Base-by-base conservation (phyloP, 352 stramenopile genomes). In the Globisporangium mamillatum region DNA sequence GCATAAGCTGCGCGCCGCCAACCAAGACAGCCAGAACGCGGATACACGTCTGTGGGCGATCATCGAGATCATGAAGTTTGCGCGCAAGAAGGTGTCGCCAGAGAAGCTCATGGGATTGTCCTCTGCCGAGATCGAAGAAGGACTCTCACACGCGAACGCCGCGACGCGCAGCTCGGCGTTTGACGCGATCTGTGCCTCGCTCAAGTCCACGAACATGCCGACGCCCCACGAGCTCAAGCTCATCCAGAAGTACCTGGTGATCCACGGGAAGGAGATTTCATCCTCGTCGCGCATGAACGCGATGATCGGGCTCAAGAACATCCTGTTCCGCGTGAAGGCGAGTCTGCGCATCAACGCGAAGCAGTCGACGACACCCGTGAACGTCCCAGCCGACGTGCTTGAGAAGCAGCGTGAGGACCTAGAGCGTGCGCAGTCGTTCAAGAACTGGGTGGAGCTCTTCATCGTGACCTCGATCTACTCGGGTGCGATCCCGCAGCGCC, bases 171-270 rank as follows among this genome's bases (percentile, higher is more conserved):
- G 72, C n/a, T 75, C 85, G 18, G 84, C 87, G 27, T 95, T 93
- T 70, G 87, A 95, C 64, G 86, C 86, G 22, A 74, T 95, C 14
- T 93, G 85, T 56, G 78, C 82, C 7, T 93, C 81, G 54, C 72
- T 95, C 18, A 95, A 93, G 63, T 92, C 87, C 8, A 95, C 87
- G 16, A 87, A 82, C 32, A 80, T 93, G 72, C 87, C 87, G 9
- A 79, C 74, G 7, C 62, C 67, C 0, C 73, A 82, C 54, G 87
- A 95, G 48, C 66, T 93, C 10, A 38, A 64, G 22, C 69, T 93
- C 9, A 57, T 95, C 10, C 82, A 95, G 71, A 71, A 70, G 18
- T 93, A 86, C 67, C 68, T 95, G 32, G 78, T 90, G 29, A 63
- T 91, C 29, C 91, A 86, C 53, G 75, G 80, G 41, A 93, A 95